Conservation (phyloP, 2,329 filamentous ascomycete species). For the Colletotrichum tropicale region DNA sequence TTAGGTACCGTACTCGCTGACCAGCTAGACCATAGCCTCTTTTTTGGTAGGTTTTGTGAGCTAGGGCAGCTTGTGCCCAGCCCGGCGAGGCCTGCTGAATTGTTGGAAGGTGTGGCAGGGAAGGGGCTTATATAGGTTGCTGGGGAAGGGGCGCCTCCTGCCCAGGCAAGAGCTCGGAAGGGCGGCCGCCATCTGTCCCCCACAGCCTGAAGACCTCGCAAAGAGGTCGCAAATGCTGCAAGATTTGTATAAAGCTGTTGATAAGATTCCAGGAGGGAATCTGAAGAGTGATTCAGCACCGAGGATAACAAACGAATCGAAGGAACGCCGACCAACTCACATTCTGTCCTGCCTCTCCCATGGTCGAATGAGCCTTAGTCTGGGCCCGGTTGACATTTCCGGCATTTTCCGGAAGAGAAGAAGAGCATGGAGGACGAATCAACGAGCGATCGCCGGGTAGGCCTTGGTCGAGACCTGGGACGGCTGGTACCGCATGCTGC, state of each 20-base stretch:
- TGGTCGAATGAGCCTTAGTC: neutral
- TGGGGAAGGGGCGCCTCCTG: neutral
- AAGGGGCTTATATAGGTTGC: neutral
- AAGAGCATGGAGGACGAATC: neutral
- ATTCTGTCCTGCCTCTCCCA: neutral
- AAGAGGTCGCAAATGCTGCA: rapidly evolving
- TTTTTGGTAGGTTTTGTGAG: neutral
- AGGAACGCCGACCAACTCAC: neutral
- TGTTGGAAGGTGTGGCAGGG: neutral
- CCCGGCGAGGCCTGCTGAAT: neutral
- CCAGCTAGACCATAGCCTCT: neutral
- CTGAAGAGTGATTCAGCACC: neutral
- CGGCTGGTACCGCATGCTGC: neutral
- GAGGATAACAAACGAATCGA: neutral
- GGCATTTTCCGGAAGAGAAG: neutral
- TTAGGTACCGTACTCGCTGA: neutral
- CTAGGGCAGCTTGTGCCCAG: neutral
- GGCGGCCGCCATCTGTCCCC: neutral
- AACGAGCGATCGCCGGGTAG: neutral
- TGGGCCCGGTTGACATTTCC: neutral
- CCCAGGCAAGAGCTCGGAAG: neutral
- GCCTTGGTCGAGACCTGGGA: neutral
- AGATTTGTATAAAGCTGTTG: neutral
- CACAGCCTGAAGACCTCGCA: neutral
- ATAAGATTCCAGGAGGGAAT: neutral